Evolutionary conservation across 768 basidiomycete genomes (phyloP), one percentile per base, ranked within the genome.

Genomic region (Mycena venus): DNA sequence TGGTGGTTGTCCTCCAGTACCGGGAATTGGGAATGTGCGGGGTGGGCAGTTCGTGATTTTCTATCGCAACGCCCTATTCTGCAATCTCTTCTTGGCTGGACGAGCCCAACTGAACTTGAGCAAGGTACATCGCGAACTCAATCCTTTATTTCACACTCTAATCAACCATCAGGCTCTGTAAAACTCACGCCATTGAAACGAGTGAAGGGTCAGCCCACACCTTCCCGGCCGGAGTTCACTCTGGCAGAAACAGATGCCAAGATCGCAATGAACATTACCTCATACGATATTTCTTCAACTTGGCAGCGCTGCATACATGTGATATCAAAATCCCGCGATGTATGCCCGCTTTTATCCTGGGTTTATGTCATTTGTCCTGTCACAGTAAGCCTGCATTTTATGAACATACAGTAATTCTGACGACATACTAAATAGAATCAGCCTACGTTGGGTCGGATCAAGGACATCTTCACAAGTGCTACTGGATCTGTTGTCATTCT

Each of bases 31-130:
- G 34, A 65, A 34, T 49, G 21, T 1, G 47, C 49, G 0, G 63
- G 49, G 1, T 25, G 12, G 1, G 47, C 49, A 5, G 49, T 65
- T 49, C 63, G 63, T 19, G 49, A 65, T 53, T 65, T 65, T 27
- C 15, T 65, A 25, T 51, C 63, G 2, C 27, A 49, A 14, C 29
- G 31, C 1, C 63, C 63, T 0, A 65, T 65, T 6, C 63, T 65
- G 17, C 63, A 65, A 53, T 27, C 63, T 15, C 63, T 65, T 19
- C 63, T 65, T 27, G 63, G 63, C 31, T 65, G 63, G 63, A 65
- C 63, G 17, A 23, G 21, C 14, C 63, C 63, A 1, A 53, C 34
- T 8, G 21, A 9, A 38, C 32, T 51, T 2, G 21, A 34, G 19
- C 63, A 65, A 53, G 63, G 63, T 65, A 25, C 4, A 21, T 21